Percentiles rank a stretch among this genome's conserved stretches.
These are phyloP conservation scores for Andrographis paniculata DNA, from an alignment of 305 asterid species.

Conservation along the genomic window DNA sequence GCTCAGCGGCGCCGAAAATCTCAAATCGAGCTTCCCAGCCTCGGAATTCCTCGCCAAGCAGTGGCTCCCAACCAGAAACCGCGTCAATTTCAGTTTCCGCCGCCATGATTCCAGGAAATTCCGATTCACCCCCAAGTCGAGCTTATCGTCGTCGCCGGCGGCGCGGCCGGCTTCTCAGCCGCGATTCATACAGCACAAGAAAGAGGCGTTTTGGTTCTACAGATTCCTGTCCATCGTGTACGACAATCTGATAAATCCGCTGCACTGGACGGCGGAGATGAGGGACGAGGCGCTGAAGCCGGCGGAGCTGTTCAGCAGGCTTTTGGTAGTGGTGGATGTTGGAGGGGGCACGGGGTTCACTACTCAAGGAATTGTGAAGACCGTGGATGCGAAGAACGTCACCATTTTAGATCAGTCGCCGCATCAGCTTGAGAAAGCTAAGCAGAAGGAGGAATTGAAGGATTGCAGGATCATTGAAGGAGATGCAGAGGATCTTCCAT, in stretches of 20 bases:
- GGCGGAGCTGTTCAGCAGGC: slow-evolving; percentile 49
- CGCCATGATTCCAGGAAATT: no score
- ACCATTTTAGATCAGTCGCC: slow-evolving; percentile 98
- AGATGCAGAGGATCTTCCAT: slow-evolving; percentile 96
- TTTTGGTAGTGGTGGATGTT: slow-evolving; percentile 85
- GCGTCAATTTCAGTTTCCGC: no score
- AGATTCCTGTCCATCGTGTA: slow-evolving; percentile 83
- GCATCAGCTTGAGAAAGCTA: slow-evolving; percentile 90
- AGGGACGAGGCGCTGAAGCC: slow-evolving; percentile 97
- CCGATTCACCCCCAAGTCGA: slow-evolving; percentile 55
- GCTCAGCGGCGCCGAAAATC: no score
- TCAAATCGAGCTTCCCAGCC: no score
- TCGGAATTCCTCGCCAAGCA: no score
- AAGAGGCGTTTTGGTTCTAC: slow-evolving; percentile 94
- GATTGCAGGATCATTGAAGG: slow-evolving; percentile 82
- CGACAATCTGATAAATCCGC: slow-evolving; percentile 90
- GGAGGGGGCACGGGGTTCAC: slow-evolving; percentile 97
- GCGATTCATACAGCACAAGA: slow-evolving; percentile 89
- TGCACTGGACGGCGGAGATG: slow-evolving; percentile 99
- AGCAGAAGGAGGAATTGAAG: slow-evolving; percentile 77
- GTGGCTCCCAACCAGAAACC: no score
- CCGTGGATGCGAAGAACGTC: slow-evolving; percentile 86
- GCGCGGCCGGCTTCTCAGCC: slow-evolving; percentile 94
- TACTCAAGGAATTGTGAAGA: slow-evolving; percentile 77
- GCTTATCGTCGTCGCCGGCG: slow-evolving; percentile 45